phyloP scores from a whole-genome alignment of 495 filamentous ascomycete genomes.

The Penicillium turbatum region DNA sequence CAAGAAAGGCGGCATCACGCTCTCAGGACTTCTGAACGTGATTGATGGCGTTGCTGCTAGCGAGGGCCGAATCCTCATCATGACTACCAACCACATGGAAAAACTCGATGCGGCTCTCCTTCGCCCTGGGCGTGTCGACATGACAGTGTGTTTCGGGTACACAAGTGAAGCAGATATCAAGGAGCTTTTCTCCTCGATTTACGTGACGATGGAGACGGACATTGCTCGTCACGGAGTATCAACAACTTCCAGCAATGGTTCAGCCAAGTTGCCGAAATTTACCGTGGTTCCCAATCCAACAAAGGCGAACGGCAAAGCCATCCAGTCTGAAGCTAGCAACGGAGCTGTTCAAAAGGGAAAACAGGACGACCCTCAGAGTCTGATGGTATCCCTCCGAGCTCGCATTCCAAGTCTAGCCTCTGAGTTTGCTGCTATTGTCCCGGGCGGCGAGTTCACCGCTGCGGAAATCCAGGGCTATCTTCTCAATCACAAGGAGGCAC shows the following conservation, averaged over 20 bases:
- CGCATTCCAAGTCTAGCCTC: constrained; percentile 41
- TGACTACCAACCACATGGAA: constrained; percentile 80
- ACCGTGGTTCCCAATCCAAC: neutral
- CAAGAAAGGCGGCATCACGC: constrained; percentile 43
- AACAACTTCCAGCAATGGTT: neutral
- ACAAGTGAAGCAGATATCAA: constrained; percentile 57
- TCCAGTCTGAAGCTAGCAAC: neutral
- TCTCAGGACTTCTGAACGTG: constrained; percentile 74
- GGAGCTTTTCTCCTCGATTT: constrained; percentile 71
- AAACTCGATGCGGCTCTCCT: constrained; percentile 73
- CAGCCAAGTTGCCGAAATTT: neutral
- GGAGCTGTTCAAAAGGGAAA: neutral
- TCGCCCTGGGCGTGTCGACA: constrained; percentile 72
- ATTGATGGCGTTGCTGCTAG: constrained; percentile 75
- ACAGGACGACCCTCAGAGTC: constrained; percentile 1
- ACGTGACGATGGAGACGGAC: constrained; percentile 39
- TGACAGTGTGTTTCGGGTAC: constrained; percentile 65
- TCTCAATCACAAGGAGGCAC: constrained; percentile 61
- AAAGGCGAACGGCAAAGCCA: neutral
- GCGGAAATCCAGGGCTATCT: constrained; percentile 78
- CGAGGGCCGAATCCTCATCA: constrained; percentile 75
- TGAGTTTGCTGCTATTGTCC: constrained; percentile 59
- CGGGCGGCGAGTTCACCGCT: constrained; percentile 60
- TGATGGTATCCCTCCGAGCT: constrained; percentile 12
- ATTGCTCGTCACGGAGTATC: constrained; percentile 7